phyloP scores from a whole-genome alignment of 2,329 filamentous ascomycete species.

The Fusarium sp. region DNA sequence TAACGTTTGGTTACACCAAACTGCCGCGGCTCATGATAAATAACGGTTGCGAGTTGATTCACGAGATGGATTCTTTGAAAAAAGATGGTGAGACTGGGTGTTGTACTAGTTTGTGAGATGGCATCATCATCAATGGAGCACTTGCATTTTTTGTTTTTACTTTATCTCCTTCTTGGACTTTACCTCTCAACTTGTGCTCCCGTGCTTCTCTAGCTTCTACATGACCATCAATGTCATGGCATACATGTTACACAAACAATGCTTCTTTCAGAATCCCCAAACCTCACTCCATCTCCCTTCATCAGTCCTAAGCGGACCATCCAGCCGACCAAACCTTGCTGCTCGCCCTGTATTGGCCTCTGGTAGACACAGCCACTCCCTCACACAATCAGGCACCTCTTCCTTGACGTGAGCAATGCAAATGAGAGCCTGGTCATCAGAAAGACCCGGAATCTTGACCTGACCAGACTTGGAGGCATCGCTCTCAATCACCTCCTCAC shows the following conservation, averaged over 20 bases:
- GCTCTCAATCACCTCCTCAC: constrained; percentile 59
- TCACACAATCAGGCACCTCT: constrained; percentile 86
- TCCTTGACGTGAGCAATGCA: constrained; percentile 92
- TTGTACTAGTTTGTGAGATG: neutral
- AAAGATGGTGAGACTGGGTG: neutral
- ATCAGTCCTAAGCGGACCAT: constrained; percentile 70
- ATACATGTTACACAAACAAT: neutral
- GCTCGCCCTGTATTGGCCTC: constrained; percentile 73
- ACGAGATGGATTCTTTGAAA: neutral
- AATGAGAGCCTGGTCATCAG: constrained; percentile 82
- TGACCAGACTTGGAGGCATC: constrained; percentile 57
- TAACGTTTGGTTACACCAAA: neutral
- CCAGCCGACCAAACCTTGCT: constrained; percentile 74
- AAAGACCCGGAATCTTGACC: constrained; percentile 71
- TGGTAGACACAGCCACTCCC: constrained; percentile 89
- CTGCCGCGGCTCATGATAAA: neutral
- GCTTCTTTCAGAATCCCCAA: constrained; percentile 62
- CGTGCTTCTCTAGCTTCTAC: neutral
- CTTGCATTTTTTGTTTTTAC: neutral
- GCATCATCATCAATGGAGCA: neutral
- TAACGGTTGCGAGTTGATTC: neutral
- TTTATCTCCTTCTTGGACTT: neutral
- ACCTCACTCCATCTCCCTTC: constrained; percentile 73
- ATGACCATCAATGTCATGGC: neutral
- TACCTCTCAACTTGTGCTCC: neutral